Evolutionary conservation across 148 eudicot species (phyloP), one percentile per base, ranked within the genome.

Genomic region (Beta vulgaris): DNA sequence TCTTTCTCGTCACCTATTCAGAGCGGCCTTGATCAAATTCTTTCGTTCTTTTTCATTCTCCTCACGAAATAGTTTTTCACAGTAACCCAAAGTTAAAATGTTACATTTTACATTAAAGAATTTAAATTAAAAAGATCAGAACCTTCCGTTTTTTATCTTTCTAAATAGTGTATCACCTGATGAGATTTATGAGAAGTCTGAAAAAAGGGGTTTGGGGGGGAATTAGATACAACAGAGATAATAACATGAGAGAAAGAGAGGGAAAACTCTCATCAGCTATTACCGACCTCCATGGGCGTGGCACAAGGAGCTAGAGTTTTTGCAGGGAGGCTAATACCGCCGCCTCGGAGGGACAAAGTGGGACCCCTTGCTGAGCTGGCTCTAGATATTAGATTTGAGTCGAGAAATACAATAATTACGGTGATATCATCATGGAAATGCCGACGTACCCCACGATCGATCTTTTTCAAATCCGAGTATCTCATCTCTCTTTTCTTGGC

Each of bases 401-500:
- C 91, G 1, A 88, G 86, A 72, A 86, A 88, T 8, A 88, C 35
- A 35, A 88, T 82, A n/a, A 88, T 57, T 12, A 87, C 91, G 1
- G 88, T 87, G 53, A 87, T 87, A 75, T 87, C 91, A 28, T 88
- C 91, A 34, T 88, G 91, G 83, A 88, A 88, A 81, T 86, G 89
- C 58, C 91, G 84, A 61, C 91, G 86, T 36, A 88, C 87, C 63
- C 91, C 91, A 42, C 91, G 86, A 61, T 88, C 91, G 19, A 88
- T 88, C 74, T 86, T 88, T 77, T 86, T 88, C 82, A 88, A 76
- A 82, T 88, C 91, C 0, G 91, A 82, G 55, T 88, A 88, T 79
- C 91, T 86, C 91, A 88, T 88, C 82, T 88, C 91, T 72, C 91
- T 84, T 71, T 88, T 88, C 77, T 86, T 88, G 51, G 91, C 91